These are phyloP conservation scores for Hymenochaete sp. DNA, from an alignment of 1,284 basidiomycete species.

Conservation along the genomic window DNA sequence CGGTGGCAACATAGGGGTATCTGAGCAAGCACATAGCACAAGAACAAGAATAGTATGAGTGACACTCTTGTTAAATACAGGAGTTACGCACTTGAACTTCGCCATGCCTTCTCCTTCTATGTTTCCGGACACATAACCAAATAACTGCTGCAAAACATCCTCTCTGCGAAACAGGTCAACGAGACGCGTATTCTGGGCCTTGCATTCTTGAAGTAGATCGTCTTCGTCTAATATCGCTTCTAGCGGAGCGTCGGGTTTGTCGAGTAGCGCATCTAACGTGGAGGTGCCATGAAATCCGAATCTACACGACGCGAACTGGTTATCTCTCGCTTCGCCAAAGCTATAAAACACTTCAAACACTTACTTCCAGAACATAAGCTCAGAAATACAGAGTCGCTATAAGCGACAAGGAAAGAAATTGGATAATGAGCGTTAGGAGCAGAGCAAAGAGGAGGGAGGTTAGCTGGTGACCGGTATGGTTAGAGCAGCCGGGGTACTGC, in stretches of 20 bases:
- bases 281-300: conserved; percentile 82
- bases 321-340: neutral
- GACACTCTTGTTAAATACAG: conserved; percentile 10
- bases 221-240: conserved; percentile 93
- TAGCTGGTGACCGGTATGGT: too few relatives aligned
- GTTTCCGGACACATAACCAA: conserved; percentile 80
- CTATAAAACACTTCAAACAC: too few relatives aligned
- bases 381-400: conserved; percentile 1
- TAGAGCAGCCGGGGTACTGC: too few relatives aligned
- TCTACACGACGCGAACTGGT: conserved; percentile 34
- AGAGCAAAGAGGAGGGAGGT: conserved; percentile 11
- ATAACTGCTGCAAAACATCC: conserved; percentile 70
- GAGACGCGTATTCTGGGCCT: conserved; percentile 84
- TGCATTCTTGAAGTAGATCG: conserved; percentile 92
- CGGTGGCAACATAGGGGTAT: conserved; percentile 91
- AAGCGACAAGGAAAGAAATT: too few relatives aligned
- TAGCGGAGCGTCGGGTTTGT: conserved; percentile 76
- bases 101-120: conserved; percentile 72
- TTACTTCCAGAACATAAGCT: conserved; percentile 38
- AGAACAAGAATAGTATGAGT: neutral
- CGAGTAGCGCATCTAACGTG: conserved; percentile 72
- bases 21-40: conserved; percentile 34
- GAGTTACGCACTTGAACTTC: conserved; percentile 61
- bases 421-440: neutral
- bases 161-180: conserved; percentile 78